Conservation (phyloP, 1,139 yeast species). For the Lodderomyces margitis region DNA sequence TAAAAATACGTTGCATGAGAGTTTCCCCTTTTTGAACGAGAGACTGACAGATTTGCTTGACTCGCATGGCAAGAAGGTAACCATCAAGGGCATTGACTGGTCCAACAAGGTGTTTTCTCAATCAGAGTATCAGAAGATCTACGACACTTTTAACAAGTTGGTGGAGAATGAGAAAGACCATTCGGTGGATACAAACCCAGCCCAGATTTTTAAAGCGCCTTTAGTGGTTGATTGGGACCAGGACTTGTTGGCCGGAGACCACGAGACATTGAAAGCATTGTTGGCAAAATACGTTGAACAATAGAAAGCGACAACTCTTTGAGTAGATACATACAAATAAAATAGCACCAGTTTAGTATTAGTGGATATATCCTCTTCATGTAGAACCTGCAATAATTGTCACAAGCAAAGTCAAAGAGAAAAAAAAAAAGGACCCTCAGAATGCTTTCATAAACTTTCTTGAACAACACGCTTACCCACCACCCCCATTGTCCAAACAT, state of each 20-base stretch:
- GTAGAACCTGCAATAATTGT: background rate
- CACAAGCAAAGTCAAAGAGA: background rate
- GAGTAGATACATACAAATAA: too few species aligned
- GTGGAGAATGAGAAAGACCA: conserved; percentile 20
- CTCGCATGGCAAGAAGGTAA: conserved; percentile 17
- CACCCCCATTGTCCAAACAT: background rate
- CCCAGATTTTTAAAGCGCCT: conserved; percentile 41
- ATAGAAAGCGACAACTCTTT: too few species aligned
- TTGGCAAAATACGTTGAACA: conserved; percentile 28
- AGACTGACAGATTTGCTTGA: conserved; percentile 15
- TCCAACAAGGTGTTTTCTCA: conserved; percentile 36
- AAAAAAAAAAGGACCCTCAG: background rate
- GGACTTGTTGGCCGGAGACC: conserved; percentile 42
- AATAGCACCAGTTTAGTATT: too few species aligned
- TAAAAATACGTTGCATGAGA: conserved; percentile 27
- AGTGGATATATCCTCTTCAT: too few species aligned
- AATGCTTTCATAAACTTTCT: background rate
- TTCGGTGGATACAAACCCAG: conserved; percentile 29
- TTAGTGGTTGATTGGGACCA: conserved; percentile 52
- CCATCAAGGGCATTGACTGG: conserved; percentile 27
- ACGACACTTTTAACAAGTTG: conserved; percentile 38
- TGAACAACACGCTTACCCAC: background rate
- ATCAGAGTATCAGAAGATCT: conserved; percentile 40
- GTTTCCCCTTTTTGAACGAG: conserved; percentile 41
- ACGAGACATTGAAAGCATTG: conserved; percentile 29